Evolutionary conservation across 1,284 basidiomycete genomes (phyloP), one percentile per base, ranked within the genome.

Genomic region (Schizophyllum commune): DNA sequence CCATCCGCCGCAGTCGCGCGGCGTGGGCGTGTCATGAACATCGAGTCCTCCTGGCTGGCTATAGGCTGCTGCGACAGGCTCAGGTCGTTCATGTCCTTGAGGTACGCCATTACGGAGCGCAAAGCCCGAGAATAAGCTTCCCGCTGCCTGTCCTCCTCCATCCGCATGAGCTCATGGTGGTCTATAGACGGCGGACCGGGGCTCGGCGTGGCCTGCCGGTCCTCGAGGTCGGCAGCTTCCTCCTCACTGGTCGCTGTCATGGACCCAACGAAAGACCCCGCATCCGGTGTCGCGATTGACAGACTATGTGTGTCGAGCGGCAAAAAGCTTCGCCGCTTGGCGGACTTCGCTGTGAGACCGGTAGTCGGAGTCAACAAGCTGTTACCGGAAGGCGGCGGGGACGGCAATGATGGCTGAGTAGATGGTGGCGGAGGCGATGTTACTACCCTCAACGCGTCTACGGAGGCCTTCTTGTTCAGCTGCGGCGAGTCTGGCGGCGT

Each of bases 61-160:
- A 79, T 78, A 11, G 75, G 71, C 64, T 79, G 79, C 68, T 88
- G 86, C 4, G 83, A 80, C 60, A 84, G 71, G 21, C 83, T 83
- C 34, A 99, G 80, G 70, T 98, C 96, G 69, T 96, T 90, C 82
- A 99, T 89, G 70, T 99, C 96, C 68, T 88, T 88, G 20, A 99
- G 82, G 74, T 98, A 98, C 17, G 91, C 89, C 89, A 98, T 95
- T 52, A 99, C 85, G 11, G 91, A 91, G 62, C 92, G 85, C 58
- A 98, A 77, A 22, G 91, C 92, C 55, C 86, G 81, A 66, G 83
- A 83, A 68, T 91, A 90, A 39, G 83, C 80, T 69, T 91, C 88
- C 54, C 84, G 77, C 17, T 79, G 81, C 54, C 84, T 79, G 63
- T 91, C 89, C 71, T 88, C 86, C 72, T 90, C 88, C 58, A 80